phyloP scores from a whole-genome alignment of 352 stramenopile species.

The Pythium coloratum region DNA sequence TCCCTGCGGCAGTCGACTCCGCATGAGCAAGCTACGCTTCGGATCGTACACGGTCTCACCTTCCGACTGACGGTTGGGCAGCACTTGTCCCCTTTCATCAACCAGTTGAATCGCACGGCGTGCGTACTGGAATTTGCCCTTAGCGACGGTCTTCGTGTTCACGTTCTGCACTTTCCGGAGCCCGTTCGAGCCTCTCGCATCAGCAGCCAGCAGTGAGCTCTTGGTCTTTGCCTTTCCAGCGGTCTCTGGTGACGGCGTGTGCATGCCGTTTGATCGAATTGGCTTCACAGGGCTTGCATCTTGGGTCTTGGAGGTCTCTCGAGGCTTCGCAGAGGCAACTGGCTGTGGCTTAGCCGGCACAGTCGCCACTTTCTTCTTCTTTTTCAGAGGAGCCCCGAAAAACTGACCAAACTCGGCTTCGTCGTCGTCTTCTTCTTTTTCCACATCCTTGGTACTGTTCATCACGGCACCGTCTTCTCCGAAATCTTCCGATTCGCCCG shows the following conservation, averaged over 20 bases:
- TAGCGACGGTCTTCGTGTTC: constrained; percentile 24
- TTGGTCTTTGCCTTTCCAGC: not conserved
- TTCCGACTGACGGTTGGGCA: not conserved
- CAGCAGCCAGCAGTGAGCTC: not conserved
- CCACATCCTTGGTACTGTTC: not conserved
- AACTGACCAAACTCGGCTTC: constrained; percentile 24
- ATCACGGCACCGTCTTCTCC: constrained; percentile 3
- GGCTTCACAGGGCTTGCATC: not conserved
- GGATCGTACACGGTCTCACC: constrained; percentile 4
- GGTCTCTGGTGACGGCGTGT: not conserved
- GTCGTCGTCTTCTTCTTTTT: constrained; percentile 9
- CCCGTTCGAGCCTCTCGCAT: constrained; percentile 23
- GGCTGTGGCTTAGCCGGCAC: not conserved
- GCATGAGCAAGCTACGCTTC: constrained; percentile 8
- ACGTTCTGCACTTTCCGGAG: constrained; percentile 19
- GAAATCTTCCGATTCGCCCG: constrained; percentile 22
- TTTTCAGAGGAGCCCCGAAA: constrained; percentile 12
- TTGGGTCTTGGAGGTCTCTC: not conserved
- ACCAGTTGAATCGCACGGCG: constrained; percentile 22
- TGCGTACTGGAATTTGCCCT: constrained; percentile 24
- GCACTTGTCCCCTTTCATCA: constrained; percentile 8
- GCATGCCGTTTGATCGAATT: not conserved
- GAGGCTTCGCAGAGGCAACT: not conserved
- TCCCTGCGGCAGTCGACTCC: constrained; percentile 10
- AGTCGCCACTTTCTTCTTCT: not conserved